Conservation (phyloP, 345 rosid genomes). For the Litchi chinensis region DNA sequence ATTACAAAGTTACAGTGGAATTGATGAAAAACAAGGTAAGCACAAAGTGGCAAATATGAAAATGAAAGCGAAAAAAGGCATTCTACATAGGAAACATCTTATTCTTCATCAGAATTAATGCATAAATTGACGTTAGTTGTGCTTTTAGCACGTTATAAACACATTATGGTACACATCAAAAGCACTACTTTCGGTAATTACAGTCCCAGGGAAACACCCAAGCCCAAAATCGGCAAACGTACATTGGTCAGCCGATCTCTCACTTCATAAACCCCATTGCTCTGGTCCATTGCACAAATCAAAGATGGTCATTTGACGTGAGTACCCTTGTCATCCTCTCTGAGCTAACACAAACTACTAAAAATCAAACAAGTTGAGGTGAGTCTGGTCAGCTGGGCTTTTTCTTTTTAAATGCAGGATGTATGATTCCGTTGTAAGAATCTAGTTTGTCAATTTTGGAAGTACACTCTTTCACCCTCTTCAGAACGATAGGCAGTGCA, state of each 20-base stretch:
- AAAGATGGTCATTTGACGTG: background rate
- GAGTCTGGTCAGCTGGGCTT: slow-evolving; percentile 29
- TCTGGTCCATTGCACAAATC: slow-evolving; percentile 14
- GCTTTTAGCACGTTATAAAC: slow-evolving; percentile 11
- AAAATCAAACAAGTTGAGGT: background rate
- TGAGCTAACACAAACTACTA: slow-evolving; percentile 1
- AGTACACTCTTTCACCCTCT: slow-evolving; percentile 63
- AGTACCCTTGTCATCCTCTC: background rate
- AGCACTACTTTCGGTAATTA: slow-evolving; percentile 19
- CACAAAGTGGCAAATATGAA: background rate
- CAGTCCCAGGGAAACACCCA: slow-evolving; percentile 8
- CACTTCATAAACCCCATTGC: background rate
- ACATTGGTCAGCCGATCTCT: background rate
- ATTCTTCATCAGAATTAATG: slow-evolving; percentile 2
- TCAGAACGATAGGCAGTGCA: slow-evolving; percentile 47
- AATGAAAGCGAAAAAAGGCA: background rate
- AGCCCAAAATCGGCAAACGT: background rate
- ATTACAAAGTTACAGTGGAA: background rate
- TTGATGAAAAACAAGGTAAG: background rate
- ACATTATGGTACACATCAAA: slow-evolving; percentile 22
- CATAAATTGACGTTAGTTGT: background rate
- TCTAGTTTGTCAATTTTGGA: slow-evolving; percentile 52
- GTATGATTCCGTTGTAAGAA: slow-evolving; percentile 45
- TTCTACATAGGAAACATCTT: background rate
- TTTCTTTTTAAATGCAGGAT: slow-evolving; percentile 52